Base-by-base conservation (phyloP, 768 basidiomycete genomes). In the Hebeloma cylindrosporum region DNA sequence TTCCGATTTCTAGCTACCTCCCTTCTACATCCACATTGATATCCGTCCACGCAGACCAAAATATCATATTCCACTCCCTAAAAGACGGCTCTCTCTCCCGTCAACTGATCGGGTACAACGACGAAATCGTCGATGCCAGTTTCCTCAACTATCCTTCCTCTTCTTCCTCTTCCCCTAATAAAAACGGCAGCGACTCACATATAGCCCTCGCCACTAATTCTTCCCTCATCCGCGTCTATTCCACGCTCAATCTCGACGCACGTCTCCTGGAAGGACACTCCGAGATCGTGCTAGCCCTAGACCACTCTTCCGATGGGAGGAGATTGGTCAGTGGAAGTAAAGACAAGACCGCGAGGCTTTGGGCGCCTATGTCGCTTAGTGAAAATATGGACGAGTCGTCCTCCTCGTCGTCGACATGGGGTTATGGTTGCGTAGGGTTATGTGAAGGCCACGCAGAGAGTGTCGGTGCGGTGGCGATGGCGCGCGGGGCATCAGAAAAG, bases 171-270 rank as follows among this genome's bases (percentile, higher is more conserved):
- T 46, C 50, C 17, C 37, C 60, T 11, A 43, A 53, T 29, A 50
- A 58, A 17, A 61, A 60, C 40, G 89, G 93, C 61, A 61, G 60
- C 40, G 89, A 93, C 61, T 76, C 82, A 2, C 85, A 90, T 56
- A 69, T 98, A 23, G 96, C 95, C 14, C 73, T 99, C 14, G 95
- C 95, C n/a, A 95, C 96, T 29, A 99, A 99, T 65, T 98, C 96
- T 1, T 90, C 93, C 18, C 78, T 96, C 22, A 88, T 99, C 52
- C 88, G 94, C 17, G 69, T 99, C 2, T 99, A 98, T 67, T 82
- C 85, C 2, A 75, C 82, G 2, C 61, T 76, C 22, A 77, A 79
- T 5, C 75, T 92, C 42, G 90, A 97, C 68, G 87, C 89, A 1
- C 83, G 89, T 17, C 75, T 98, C 5, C 74, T 99, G 23, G 75